Percentiles rank a stretch among this genome's conserved stretches.
Conservation (phyloP, 495 filamentous ascomycete genomes). For the Xylaria acuta region DNA sequence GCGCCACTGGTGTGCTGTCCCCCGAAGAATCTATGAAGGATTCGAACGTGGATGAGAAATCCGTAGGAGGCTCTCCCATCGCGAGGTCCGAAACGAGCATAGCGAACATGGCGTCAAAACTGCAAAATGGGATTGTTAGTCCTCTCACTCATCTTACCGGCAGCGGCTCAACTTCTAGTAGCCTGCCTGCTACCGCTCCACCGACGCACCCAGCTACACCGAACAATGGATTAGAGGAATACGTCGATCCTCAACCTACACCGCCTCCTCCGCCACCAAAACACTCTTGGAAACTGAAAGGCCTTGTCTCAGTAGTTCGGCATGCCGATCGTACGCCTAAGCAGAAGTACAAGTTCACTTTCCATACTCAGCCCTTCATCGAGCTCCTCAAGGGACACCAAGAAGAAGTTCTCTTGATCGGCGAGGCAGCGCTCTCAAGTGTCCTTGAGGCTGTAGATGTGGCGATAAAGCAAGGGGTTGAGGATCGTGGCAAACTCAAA, state of each 20-base stretch:
- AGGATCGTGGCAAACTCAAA: conserved; percentile 86
- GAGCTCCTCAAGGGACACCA: conserved; percentile 92
- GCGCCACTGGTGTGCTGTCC: conserved; percentile 43
- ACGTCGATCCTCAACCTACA: conserved; percentile 41
- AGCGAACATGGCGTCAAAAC: conserved; percentile 38
- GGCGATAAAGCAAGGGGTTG: conserved; percentile 76
- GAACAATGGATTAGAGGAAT: conserved; percentile 37
- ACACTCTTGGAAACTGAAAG: conserved; percentile 96
- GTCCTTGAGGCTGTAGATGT: conserved; percentile 82
- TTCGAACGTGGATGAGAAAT: conserved; percentile 42
- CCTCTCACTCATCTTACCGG: conserved; percentile 43
- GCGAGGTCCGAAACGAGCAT: conserved; percentile 43
- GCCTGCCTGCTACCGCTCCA: conserved; percentile 50
- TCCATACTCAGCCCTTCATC: conserved; percentile 95
- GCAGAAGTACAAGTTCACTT: conserved; percentile 99
- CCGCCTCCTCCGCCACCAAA: conserved; percentile 86
- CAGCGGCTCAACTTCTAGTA: conserved; percentile 40
- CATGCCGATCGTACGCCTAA: conserved; percentile 98
- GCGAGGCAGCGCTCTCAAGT: conserved; percentile 86
- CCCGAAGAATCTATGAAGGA: conserved; percentile 39
- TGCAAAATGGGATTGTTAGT: conserved; percentile 44
- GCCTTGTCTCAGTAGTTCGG: conserved; percentile 95
- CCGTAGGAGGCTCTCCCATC: conserved; percentile 32
- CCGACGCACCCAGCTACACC: conserved; percentile 52
- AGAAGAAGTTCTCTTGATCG: conserved; percentile 94